A percentile compares a stretch with the other conserved stretches of the same genome.
These are phyloP conservation scores for Fulvia fulva DNA, from an alignment of 2,329 filamentous ascomycete genomes.

Conservation along the genomic window DNA sequence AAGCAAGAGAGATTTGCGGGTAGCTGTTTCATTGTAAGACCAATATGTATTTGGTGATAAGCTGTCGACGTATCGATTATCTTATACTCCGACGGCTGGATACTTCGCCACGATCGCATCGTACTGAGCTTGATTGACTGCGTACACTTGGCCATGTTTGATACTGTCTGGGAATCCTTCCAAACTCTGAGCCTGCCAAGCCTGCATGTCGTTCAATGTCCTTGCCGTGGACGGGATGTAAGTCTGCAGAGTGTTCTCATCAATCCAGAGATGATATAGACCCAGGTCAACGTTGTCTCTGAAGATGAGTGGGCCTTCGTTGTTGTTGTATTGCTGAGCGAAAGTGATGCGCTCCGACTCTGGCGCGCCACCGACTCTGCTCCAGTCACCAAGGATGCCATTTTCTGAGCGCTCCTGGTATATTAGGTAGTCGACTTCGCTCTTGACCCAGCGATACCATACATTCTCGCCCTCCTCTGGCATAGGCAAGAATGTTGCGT, in stretches of 20 bases:
- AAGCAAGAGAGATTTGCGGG: too few relatives aligned
- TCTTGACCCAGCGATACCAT: conserved; percentile 20
- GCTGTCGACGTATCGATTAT: neutral
- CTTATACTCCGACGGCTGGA: neutral
- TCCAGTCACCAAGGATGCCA: conserved; percentile 16
- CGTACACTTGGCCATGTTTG: conserved; percentile 17
- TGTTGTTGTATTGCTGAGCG: conserved; percentile 15
- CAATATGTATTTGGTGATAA: too few relatives aligned
- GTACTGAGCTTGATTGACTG: conserved; percentile 16
- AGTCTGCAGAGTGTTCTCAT: conserved; percentile 17
- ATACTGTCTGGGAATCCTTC: conserved; percentile 17
- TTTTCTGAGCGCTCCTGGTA: conserved; percentile 17
- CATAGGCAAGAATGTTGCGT: conserved; percentile 15
- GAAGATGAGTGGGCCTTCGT: conserved; percentile 19
- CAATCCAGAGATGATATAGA: conserved; percentile 20
- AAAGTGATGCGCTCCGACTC: conserved; percentile 16
- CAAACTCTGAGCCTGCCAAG: conserved; percentile 13
- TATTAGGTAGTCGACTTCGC: conserved; percentile 14
- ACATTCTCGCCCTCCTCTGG: conserved; percentile 12
- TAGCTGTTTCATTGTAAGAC: too few relatives aligned
- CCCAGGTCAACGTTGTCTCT: conserved; percentile 18
- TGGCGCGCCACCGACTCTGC: conserved; percentile 14
- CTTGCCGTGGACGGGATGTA: conserved; percentile 19
- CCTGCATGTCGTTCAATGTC: conserved; percentile 15
- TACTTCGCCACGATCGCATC: conserved; percentile 14